Base-by-base conservation (phyloP, 1,284 basidiomycete species). In the Leccinum fallax region DNA sequence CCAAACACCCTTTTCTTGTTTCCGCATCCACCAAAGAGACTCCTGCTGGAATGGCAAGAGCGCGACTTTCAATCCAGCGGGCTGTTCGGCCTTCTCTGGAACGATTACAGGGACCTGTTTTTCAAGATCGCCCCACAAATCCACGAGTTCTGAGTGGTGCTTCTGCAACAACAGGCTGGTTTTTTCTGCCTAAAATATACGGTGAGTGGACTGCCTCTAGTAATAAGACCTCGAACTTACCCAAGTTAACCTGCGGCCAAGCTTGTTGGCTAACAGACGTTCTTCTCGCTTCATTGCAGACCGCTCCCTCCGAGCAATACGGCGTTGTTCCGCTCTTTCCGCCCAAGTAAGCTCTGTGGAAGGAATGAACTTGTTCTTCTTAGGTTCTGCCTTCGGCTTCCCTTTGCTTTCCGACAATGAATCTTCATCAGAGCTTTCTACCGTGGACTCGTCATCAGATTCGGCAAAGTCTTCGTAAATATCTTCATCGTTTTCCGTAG, bases 1-100 rank as follows among this genome's bases (percentile, higher is more conserved):
- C 94, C 96, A 98, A 6, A 86, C 78, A 4, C 93, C 85, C 62
- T 88, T 80, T 77, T 99, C 97, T 79, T 99, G 97, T 71, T 94
- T 85, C 65, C 88, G 87, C 92, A 99, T 96, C 97, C 97, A 99
- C 73, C 84, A 88, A 61, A 99, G 80, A 75, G 94, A 95, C 78
- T 99, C 97, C 64, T 87, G 87, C 76, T 99, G 97, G 79, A 92
- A 93, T 63, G 90, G 90, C 32, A 93, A 77, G 9, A 93, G 80
- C 0, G 80, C 83, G 46, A 87, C 79, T 74, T 94, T 95, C 63
- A 99, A 80, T 9, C 89, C 89, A 2, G 79, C 78, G 4, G 97
- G 96, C 64, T 97, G 95, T 53, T 85, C 84, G 55, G 88, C 92
- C 68, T 86, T 84, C 62, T 85, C 78, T 2, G 95, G 94, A 53